Evolutionary conservation across 768 basidiomycete species (phyloP).

Genomic region (Suillus luteus): DNA sequence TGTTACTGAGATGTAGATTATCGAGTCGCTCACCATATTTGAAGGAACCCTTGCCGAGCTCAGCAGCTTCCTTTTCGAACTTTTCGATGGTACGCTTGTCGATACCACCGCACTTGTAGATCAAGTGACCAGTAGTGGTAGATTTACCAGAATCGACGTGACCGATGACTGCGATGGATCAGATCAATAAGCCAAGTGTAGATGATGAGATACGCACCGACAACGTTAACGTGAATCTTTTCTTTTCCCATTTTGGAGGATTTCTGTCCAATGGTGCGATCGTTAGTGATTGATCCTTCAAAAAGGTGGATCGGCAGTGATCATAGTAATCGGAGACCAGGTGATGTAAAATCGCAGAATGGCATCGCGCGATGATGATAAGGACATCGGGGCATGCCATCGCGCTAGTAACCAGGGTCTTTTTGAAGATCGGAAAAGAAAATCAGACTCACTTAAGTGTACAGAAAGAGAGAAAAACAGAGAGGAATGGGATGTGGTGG

Average conservation of each 20-base stretch:
- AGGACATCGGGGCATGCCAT: constrained; percentile 28
- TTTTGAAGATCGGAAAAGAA: constrained; percentile 12
- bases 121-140: constrained; percentile 99
- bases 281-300: constrained; percentile 18
- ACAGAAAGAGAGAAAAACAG: constrained; percentile 40
- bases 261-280: constrained; percentile 39
- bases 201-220: constrained; percentile 62
- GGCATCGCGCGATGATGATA: constrained; percentile 21
- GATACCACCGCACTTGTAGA: constrained; percentile 99
- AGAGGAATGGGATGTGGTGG: constrained; percentile 38
- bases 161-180: constrained; percentile 76
- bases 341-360: constrained; percentile 11
- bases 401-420: constrained; percentile 9
- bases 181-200: constrained; percentile 29
- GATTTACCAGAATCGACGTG: constrained; percentile 99
- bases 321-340: constrained; percentile 21
- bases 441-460: constrained; percentile 44
- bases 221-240: constrained; percentile 96
- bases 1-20: constrained; percentile 16
- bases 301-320: constrained; percentile 23
- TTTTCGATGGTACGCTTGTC: constrained; percentile 99
- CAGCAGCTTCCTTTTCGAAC: constrained; percentile 99
- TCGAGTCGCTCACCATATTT: constrained; percentile 75
- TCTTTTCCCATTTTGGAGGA: constrained; percentile 91
- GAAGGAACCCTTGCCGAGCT: constrained; percentile 99